Evolutionary conservation across 2,329 filamentous ascomycete species (phyloP).

Genomic region (Esteya vermicola): DNA sequence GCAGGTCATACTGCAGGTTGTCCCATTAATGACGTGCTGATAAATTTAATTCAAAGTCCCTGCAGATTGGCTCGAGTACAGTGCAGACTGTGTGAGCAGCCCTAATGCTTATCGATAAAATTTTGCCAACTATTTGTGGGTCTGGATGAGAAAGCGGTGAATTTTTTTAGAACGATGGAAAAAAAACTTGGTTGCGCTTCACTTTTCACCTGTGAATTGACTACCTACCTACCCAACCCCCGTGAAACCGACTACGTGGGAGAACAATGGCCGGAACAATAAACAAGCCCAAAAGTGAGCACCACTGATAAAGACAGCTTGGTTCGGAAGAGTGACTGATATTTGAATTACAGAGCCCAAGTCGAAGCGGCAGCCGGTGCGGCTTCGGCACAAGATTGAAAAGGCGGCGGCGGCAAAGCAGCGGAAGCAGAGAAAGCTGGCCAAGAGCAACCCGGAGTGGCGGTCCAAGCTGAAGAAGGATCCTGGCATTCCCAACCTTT

Average conservation of each 20-base stretch:
- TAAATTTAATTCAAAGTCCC: too few species aligned
- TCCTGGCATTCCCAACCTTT: conserved; percentile 90
- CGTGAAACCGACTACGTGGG: not conserved
- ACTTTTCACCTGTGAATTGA: too few species aligned
- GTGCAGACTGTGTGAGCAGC: too few species aligned
- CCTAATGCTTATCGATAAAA: conserved; percentile 10
- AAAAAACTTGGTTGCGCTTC: too few species aligned
- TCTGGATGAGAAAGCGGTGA: conserved; percentile 10
- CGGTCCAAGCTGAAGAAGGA: conserved; percentile 92
- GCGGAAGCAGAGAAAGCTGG: conserved; percentile 73
- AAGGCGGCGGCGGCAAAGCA: conserved; percentile 86
- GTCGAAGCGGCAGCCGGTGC: conserved; percentile 83
- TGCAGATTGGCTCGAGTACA: too few species aligned
- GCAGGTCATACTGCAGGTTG: not conserved
- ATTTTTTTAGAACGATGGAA: conserved; percentile 7
- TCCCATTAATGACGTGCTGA: too few species aligned
- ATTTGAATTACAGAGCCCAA: conserved; percentile 92
- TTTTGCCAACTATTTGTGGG: conserved; percentile 8
- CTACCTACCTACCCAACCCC: too few species aligned
- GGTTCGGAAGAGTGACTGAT: too few species aligned
- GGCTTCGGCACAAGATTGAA: conserved; percentile 88
- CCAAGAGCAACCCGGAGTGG: conserved; percentile 97
- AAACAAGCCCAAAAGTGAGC: conserved; percentile 39
- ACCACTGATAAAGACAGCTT: not conserved
- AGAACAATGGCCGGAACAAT: conserved; percentile 36